Conservation (phyloP, 2,329 filamentous ascomycete species). For the Escovopsis sp. region DNA sequence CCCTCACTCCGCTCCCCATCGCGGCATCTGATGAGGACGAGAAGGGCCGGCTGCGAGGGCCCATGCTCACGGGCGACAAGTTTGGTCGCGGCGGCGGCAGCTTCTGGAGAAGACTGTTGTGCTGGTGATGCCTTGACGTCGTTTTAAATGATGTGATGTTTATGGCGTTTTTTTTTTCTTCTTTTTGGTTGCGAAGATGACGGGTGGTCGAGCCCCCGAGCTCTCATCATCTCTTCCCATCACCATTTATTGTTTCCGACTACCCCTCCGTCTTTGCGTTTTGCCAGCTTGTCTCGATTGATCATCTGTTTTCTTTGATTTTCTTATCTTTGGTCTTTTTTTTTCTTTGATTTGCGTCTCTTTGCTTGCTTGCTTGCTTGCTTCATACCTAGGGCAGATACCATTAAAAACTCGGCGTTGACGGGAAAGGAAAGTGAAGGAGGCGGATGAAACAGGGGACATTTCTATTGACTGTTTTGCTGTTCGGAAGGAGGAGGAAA, state of each 20-base stretch:
- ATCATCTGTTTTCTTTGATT: too few relatives aligned
- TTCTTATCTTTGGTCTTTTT: too few relatives aligned
- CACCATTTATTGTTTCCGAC: too few relatives aligned
- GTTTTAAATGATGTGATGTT: not conserved
- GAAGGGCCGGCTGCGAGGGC: constrained; percentile 33
- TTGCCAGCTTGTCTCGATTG: too few relatives aligned
- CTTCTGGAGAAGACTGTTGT: constrained; percentile 43
- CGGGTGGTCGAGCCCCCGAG: too few relatives aligned
- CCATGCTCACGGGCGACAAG: constrained; percentile 27
- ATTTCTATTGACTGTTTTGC: too few relatives aligned
- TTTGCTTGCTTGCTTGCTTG: not conserved
- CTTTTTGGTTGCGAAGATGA: not conserved
- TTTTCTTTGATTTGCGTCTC: too few relatives aligned
- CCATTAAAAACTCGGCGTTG: not conserved
- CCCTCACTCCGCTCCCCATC: constrained; percentile 36
- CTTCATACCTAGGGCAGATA: not conserved
- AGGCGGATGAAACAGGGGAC: too few relatives aligned
- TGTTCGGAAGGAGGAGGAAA: too few relatives aligned
- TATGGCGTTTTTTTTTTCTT: not conserved
- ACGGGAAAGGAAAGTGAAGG: not conserved
- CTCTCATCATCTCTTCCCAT: too few relatives aligned
- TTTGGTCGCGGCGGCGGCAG: constrained; percentile 27
- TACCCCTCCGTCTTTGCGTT: too few relatives aligned
- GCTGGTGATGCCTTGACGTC: constrained; percentile 27
- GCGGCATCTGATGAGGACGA: constrained; percentile 18